phyloP scores from a whole-genome alignment of 129 eudicot genomes.

The Silybum marianum region DNA sequence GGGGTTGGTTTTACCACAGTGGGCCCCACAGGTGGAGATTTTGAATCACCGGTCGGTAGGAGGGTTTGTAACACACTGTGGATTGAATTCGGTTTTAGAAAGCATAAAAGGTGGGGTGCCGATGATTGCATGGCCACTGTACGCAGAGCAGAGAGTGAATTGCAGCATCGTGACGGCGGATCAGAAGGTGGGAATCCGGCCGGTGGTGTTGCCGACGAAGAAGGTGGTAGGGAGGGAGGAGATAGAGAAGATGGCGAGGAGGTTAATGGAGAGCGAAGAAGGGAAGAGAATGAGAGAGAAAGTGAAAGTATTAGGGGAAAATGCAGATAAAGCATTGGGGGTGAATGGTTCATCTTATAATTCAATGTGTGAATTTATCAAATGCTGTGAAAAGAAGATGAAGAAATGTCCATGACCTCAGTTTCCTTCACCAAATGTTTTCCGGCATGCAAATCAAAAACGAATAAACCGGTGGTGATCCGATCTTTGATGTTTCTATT shows the following conservation, averaged over 20 bases:
- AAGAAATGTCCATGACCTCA: neutral
- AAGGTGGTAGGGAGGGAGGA: constrained; percentile 45
- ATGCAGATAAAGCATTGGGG: constrained; percentile 29
- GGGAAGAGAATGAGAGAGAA: constrained; percentile 40
- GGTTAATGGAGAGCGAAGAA: constrained; percentile 43
- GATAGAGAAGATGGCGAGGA: constrained; percentile 45
- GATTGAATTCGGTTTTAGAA: constrained; percentile 52
- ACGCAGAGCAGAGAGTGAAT: constrained; percentile 52
- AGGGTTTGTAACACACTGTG: constrained; percentile 57
- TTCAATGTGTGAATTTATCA: constrained; percentile 35
- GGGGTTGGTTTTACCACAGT: constrained; percentile 39
- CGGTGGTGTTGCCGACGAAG: constrained; percentile 27
- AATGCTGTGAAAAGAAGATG: constrained; percentile 15
- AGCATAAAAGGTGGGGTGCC: constrained; percentile 50
- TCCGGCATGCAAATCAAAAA: too few relatives aligned
- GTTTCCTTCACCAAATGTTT: too few relatives aligned
- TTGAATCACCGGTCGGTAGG: constrained; percentile 43
- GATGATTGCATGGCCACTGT: constrained; percentile 61
- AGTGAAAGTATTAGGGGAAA: constrained; percentile 32
- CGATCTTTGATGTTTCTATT: too few relatives aligned
- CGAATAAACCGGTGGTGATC: too few relatives aligned
- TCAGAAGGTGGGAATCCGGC: constrained; percentile 43
- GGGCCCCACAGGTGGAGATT: constrained; percentile 55
- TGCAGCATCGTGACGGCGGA: constrained; percentile 45
- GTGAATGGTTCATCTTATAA: constrained; percentile 47